Evolutionary conservation across 208 protist species (phyloP).

Genomic region (Acanthamoeba sp.): DNA sequence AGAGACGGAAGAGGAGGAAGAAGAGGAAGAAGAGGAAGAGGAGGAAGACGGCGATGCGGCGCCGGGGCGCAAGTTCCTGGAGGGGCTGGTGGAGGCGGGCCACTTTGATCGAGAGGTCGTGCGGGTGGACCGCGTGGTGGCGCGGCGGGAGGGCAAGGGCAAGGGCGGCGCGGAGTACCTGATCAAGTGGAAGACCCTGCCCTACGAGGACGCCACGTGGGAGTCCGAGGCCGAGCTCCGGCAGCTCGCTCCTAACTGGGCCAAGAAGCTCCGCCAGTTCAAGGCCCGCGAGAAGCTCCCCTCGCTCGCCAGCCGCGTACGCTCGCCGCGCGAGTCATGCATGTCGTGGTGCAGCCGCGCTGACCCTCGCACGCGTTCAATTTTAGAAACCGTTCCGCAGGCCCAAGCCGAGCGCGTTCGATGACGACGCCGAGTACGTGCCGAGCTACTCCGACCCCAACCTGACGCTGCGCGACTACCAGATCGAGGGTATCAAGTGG

Average conservation of each 20-base stretch:
- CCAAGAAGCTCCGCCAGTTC: constrained; percentile 69
- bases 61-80: neutral
- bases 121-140: constrained; percentile 13
- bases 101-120: constrained; percentile 1
- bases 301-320: neutral
- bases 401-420: constrained; percentile 1
- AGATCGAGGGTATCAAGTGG: constrained; percentile 97
- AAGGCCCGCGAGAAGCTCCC: neutral
- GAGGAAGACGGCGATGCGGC: neutral
- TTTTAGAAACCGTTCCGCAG: neutral
- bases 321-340: neutral
- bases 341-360: too few species aligned
- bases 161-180: neutral
- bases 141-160: neutral
- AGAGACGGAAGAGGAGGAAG: neutral
- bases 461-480: constrained; percentile 89
- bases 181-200: constrained; percentile 55
- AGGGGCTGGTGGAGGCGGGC: neutral
- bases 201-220: constrained; percentile 86
- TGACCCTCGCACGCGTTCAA: constrained; percentile 17
- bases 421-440: neutral
- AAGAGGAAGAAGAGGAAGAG: neutral
- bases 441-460: neutral
- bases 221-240: constrained; percentile 57
- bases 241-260: neutral